phyloP scores from a whole-genome alignment of 192 early-diverging fungal genomes.

The Phycomyces blakesleeanus region DNA sequence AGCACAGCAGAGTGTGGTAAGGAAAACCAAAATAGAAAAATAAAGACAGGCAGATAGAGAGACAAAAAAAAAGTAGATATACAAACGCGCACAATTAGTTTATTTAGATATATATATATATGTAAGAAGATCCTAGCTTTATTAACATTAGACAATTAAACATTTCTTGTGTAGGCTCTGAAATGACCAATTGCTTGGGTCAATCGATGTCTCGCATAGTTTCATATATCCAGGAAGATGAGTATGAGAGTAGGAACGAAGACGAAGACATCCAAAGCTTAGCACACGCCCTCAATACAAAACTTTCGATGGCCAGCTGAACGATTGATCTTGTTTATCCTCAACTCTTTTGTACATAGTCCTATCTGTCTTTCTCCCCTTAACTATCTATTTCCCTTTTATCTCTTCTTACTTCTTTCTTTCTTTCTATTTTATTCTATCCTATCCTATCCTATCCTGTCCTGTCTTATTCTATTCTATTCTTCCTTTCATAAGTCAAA shows the following conservation, averaged over 20 bases:
- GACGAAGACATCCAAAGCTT: conserved; percentile 31
- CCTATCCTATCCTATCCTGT: too few species aligned
- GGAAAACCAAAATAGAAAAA: too few species aligned
- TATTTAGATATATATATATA: background rate
- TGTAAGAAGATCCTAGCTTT: too few species aligned
- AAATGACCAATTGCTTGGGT: conserved; percentile 9
- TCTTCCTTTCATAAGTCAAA: background rate
- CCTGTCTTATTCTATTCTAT: background rate
- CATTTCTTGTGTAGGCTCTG: background rate
- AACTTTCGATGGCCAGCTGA: conserved; percentile 23
- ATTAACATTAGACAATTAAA: too few species aligned
- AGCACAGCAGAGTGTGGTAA: conserved; percentile 29
- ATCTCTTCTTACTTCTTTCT: background rate
- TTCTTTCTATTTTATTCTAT: too few species aligned
- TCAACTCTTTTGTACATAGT: background rate
- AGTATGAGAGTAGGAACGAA: conserved; percentile 22
- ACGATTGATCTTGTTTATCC: too few species aligned
- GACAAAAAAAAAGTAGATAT: too few species aligned
- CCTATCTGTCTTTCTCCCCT: too few species aligned
- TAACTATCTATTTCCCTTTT: too few species aligned
- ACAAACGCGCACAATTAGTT: too few species aligned
- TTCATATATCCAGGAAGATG: conserved; percentile 31
- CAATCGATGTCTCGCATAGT: conserved; percentile 28
- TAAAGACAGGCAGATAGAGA: too few species aligned
- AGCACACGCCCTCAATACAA: conserved; percentile 22